Evolutionary conservation across 139 green algal species (phyloP), one percentile per base, ranked within the genome.

Genomic region (Pseudopediastrum boryanum): DNA sequence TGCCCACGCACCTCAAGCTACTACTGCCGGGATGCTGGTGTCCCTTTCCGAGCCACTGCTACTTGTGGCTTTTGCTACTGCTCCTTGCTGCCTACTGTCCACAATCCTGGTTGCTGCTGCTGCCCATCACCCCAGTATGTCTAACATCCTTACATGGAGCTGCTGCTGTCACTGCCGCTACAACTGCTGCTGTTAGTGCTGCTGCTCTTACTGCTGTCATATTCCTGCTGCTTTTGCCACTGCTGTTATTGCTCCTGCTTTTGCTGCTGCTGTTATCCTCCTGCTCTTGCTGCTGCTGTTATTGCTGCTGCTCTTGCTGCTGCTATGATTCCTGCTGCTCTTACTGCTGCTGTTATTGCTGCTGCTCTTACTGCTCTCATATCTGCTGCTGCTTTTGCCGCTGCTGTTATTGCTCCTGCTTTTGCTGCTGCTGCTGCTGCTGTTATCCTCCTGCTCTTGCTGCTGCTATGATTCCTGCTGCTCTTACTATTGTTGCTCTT

Each of bases 161-260:
- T n/a, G n/a, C n/a, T n/a, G n/a, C n/a, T n/a, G n/a, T n/a, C n/a
- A n/a, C n/a, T n/a, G n/a, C n/a, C n/a, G 29, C 16, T 50, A 23
- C 23, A 35, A 35, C 35, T 66, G 29, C 36, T 67, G 36, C 46
- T 68, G 19, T 16, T 31, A 12, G 31, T 64, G 33, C 50, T 77
- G 50, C 51, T 77, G 70, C 70, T 67, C 29, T 41, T 41, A 25
- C 2, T 68, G 6, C 51, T 39, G 35, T 36, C 66, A 39, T 38
- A 39, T n/a, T 13, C 12, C 54, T 65, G 8, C 54, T 29, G 8
- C 54, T 65, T 65, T 7, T 43, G 8, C 66, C 58, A 27, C 56
- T 16, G 9, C 35, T 67, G 51, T 39, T 67, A n/a, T 29, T 56
- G 33, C 21, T 54, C 36, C 50, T 67, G 61, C 71, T 51, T 39